phyloP scores from a whole-genome alignment of 306 rosid genomes.

The Cucurbita argyrosperma region DNA sequence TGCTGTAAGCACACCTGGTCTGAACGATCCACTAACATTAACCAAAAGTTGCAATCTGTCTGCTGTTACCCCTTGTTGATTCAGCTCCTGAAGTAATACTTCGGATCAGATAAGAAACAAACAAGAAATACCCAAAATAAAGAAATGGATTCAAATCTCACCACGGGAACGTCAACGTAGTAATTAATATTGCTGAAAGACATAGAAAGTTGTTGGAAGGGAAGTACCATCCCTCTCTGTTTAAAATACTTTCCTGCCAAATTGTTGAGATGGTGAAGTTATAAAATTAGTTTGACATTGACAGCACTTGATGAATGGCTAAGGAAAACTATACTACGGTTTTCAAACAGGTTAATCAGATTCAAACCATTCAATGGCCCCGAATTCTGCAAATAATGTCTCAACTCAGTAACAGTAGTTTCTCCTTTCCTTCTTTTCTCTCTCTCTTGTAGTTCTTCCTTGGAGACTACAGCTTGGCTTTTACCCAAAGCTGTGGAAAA shows the following conservation, averaged over 20 bases:
- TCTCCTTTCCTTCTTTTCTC: conserved; percentile 81
- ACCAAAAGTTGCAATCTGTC: conserved; percentile 66
- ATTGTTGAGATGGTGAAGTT: conserved; percentile 8
- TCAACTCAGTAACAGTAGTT: conserved; percentile 56
- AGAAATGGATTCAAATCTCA: conserved; percentile 19
- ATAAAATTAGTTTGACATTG: background rate
- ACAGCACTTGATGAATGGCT: background rate
- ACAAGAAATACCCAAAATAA: conserved; percentile 9
- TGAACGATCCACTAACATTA: conserved; percentile 77
- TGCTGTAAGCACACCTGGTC: conserved; percentile 91
- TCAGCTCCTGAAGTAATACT: conserved; percentile 61
- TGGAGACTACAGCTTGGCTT: conserved; percentile 83
- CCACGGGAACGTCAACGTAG: conserved; percentile 88
- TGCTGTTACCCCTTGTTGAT: conserved; percentile 80
- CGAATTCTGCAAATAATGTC: conserved; percentile 79
- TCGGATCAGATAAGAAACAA: conserved; percentile 19
- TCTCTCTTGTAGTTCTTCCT: conserved; percentile 73
- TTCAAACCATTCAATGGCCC: conserved; percentile 58
- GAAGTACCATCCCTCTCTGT: conserved; percentile 96
- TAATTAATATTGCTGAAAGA: conserved; percentile 85
- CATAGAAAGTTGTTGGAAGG: conserved; percentile 92
- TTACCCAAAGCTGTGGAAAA: conserved; percentile 55
- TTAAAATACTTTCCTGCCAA: conserved; percentile 62
- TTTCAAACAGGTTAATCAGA: conserved; percentile 3
- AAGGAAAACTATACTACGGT: background rate